phyloP scores from a whole-genome alignment of 768 basidiomycete species.

The Mycena olivaceomarginata region DNA sequence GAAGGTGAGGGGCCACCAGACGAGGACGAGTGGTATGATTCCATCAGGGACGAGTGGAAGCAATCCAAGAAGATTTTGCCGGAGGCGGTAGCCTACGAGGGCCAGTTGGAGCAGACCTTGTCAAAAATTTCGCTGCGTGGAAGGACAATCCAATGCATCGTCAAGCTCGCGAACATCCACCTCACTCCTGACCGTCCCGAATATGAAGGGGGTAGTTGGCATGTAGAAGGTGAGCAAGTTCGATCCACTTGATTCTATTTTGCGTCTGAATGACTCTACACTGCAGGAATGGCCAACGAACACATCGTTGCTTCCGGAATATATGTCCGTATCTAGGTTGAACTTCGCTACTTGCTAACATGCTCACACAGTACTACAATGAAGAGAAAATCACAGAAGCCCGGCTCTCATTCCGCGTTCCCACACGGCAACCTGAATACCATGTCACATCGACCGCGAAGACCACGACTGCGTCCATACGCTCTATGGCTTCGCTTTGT shows the following conservation, averaged over 20 bases:
- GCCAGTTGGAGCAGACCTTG: constrained; percentile 18
- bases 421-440: constrained; percentile 14
- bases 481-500: not conserved
- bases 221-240: constrained; percentile 52
- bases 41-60: not conserved
- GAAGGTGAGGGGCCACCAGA: not conserved
- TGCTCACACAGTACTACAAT: constrained; percentile 46
- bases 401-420: constrained; percentile 54
- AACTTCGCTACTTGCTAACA: not conserved
- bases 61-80: not conserved
- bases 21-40: not conserved
- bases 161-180: constrained; percentile 54
- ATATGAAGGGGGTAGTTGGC: constrained; percentile 54
- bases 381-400: constrained; percentile 53
- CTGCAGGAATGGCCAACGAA: constrained; percentile 52
- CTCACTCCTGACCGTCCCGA: constrained; percentile 54
- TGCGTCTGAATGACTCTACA: not conserved
- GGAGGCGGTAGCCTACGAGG: constrained; percentile 15
- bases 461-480: not conserved
- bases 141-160: constrained; percentile 43
- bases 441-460: not conserved
- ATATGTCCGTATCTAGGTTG: constrained; percentile 5
- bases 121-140: constrained; percentile 20
- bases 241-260: not conserved
- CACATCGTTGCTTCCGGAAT: constrained; percentile 52